Base-by-base conservation (phyloP, 2,329 filamentous ascomycete genomes). In the Penicillium sp. region DNA sequence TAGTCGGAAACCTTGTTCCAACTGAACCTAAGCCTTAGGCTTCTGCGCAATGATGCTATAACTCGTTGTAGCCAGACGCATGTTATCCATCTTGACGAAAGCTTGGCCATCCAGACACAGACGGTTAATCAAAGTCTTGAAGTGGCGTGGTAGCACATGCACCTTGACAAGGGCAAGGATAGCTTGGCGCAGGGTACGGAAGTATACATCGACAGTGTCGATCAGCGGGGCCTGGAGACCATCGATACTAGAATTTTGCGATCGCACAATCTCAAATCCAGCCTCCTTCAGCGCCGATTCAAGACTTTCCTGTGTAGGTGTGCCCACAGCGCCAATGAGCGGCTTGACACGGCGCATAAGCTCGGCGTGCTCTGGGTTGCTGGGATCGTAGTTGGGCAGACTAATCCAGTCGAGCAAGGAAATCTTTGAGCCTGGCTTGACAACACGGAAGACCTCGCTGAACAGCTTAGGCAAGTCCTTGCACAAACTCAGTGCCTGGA, bases 331-430 rank as follows among this genome's bases (percentile, higher is more conserved):
- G 23, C 80, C 80, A 57, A 82, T 81, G 40, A 82, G 66, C 13
- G 80, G 80, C 71, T 82, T 82, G 34, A 81, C 79, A 39, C 79
- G 78, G 23, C 77, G 71, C 80, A 82, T 82, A 36, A 82, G 75
- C 60, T 75, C 76, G 27, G 71, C 73, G 46, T 82, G 80, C 54
- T 78, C 72, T 2, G 74, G 68, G 59, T 81, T 75, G 19, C 62
- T 63, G 5, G 78, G 64, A 51, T 82, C 74, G 62, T 81, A 82
- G 14, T 73, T 73, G 3, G 79, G 78, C 47, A 81, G 64, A 58
- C 78, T 79, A 57, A 81, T 77, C 79, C 79, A 82, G 67, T 82
- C 80, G 30, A 82, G 69, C 29, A 80, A 66, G 2, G 79, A 77
- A 56, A 82, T 74, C 60, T 73, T 76, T 10, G 79, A 76, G 13